phyloP scores from a whole-genome alignment of 2,329 filamentous ascomycete species.

The Pezicula radicicola region DNA sequence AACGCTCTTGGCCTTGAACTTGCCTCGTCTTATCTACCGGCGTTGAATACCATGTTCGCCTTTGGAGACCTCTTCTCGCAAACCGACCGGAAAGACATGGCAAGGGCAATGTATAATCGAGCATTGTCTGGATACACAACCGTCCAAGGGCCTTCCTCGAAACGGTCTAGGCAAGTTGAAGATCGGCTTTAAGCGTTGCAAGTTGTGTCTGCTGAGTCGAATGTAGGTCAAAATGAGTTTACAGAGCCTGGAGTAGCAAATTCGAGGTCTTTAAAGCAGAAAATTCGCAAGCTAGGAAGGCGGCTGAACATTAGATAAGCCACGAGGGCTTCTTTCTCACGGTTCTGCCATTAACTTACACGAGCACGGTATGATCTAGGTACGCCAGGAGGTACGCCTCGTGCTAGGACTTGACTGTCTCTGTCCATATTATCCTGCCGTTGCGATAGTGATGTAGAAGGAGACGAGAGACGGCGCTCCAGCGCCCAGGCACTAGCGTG shows the following conservation, averaged over 20 bases:
- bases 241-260: constrained; percentile 7
- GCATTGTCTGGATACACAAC: too few species aligned
- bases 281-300: constrained; percentile 9
- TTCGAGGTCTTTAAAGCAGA: constrained; percentile 7
- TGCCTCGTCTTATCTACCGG: too few species aligned
- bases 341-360: constrained; percentile 5
- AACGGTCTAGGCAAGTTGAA: too few species aligned
- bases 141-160: too few species aligned
- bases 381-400: too few species aligned
- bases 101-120: too few species aligned
- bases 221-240: constrained; percentile 10
- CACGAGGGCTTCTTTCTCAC: constrained; percentile 11
- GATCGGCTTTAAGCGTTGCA: constrained; percentile 11
- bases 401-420: too few species aligned
- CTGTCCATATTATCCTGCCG: not conserved
- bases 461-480: not conserved
- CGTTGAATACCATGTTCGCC: too few species aligned
- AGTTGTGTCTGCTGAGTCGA: constrained; percentile 8
- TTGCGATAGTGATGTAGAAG: constrained; percentile 1
- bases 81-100: too few species aligned
- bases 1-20: too few species aligned
- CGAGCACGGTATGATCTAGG: too few species aligned
- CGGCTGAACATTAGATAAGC: constrained; percentile 12
- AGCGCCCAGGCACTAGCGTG: not conserved
- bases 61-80: too few species aligned